Evolutionary conservation across 1,284 basidiomycete species (phyloP).

Genomic region (Meripilus lineatus): DNA sequence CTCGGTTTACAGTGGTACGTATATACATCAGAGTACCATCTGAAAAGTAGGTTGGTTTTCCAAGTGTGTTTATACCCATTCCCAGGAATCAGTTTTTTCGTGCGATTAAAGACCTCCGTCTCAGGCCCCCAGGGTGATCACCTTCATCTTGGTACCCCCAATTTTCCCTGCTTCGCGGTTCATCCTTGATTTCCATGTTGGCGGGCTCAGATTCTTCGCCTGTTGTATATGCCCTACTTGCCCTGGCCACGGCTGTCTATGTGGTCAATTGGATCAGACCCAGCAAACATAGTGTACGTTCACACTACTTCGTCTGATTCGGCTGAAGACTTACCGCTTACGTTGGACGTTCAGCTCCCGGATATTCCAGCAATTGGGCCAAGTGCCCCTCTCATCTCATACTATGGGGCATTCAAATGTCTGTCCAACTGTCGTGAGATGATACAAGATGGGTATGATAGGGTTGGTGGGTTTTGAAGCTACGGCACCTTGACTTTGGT

Average conservation of each 20-base stretch:
- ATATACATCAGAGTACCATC: too few species aligned
- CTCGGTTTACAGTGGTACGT: too few species aligned
- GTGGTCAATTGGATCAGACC: conserved; percentile 1
- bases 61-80: too few species aligned
- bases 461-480: conserved; percentile 5
- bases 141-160: too few species aligned
- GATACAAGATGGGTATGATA: conserved; percentile 6
- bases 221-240: not conserved
- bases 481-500: not conserved
- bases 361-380: conserved; percentile 2
- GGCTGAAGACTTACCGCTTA: too few species aligned
- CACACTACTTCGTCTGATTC: too few species aligned
- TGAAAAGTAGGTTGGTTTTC: too few species aligned
- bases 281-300: not conserved
- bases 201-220: not conserved
- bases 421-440: not conserved
- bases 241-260: not conserved
- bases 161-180: too few species aligned
- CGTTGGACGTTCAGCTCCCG: conserved; percentile 4
- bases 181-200: too few species aligned
- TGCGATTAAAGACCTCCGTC: too few species aligned
- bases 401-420: conserved; percentile 1
- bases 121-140: too few species aligned
- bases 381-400: not conserved
- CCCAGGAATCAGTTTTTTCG: too few species aligned